Evolutionary conservation across 2,329 filamentous ascomycete species (phyloP), one percentile per base, ranked within the genome.

Genomic region (Moelleriella libera): DNA sequence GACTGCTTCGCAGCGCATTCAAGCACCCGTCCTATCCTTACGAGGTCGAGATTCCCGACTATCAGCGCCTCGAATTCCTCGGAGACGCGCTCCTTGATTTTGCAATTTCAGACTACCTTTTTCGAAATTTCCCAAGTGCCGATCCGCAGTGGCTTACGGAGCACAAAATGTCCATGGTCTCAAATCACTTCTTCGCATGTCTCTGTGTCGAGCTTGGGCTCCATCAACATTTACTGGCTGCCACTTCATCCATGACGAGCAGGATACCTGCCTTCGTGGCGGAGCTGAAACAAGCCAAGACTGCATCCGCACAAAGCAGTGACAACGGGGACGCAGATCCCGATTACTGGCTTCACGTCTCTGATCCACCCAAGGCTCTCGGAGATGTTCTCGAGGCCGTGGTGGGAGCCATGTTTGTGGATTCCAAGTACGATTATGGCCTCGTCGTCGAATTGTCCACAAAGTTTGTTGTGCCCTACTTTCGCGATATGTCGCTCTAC

Each of bases 121-220:
- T 88, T 65, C 74, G 80, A 54, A 73, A 71, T 4, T 88, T 85
- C 55, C 88, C 88, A 0, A 69, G 78, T 46, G 85, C 83, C 49
- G 88, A 95, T 57, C 90, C 92, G 0, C 89, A 97, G 61, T 97
- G 90, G 90, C 72, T 98, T 50, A 97, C 92, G 0, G 92, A 97
- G 64, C 90, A 97, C 72, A 97, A 97, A 67, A 96, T 94, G 82
- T 88, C 89, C n/a, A 96, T 98, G 86, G 89, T 92, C 0, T 92
- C 87, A 47, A 98, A 98, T 67, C 88, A 89, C 51, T 98, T 97
- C 59, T 74, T 96, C 1, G 88, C 85, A 1, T 86, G 82, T 14
- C 70, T 97, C 3, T 84, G 84, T 50, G 86, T 94, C 3, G 75
- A 78, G 44, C 74, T 97, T 0, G 82, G 77, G 1, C 83, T 97